phyloP scores from a whole-genome alignment of 306 rosid genomes.

The Glycyrrhiza uralensis region DNA sequence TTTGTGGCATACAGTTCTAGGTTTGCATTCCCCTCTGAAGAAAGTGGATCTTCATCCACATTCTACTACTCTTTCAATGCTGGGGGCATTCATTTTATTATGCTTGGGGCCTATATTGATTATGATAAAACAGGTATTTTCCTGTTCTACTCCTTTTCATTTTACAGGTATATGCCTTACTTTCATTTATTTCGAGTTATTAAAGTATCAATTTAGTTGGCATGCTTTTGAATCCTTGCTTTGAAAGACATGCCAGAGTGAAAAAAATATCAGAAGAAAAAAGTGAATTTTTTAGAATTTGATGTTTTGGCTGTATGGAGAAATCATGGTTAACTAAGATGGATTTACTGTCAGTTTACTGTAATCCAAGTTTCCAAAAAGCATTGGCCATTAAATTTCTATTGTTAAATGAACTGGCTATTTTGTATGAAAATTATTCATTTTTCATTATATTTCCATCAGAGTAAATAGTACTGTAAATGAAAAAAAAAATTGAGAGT shows the following conservation, averaged over 20 bases:
- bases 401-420: neutral
- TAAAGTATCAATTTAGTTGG: neutral
- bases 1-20: conserved; percentile 82
- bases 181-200: neutral
- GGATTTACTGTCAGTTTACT: neutral
- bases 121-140: conserved; percentile 54
- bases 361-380: neutral
- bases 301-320: neutral
- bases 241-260: neutral
- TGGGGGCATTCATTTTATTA: conserved; percentile 81
- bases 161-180: neutral
- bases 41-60: conserved; percentile 77
- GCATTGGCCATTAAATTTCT: neutral
- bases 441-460: too few relatives aligned
- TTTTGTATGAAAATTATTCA: neutral
- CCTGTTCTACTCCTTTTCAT: neutral
- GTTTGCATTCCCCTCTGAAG: conserved; percentile 82
- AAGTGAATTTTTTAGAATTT: neutral
- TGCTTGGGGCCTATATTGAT: conserved; percentile 78
- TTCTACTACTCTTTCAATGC: conserved; percentile 82
- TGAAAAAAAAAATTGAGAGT: too few relatives aligned
- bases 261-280: neutral
- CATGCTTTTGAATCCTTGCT: conserved; percentile 1
- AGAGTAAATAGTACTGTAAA: too few relatives aligned
- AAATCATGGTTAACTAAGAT: neutral